These are phyloP conservation scores for Blastobotrys apis DNA, from an alignment of 1,139 yeast species.

Conservation along the genomic window DNA sequence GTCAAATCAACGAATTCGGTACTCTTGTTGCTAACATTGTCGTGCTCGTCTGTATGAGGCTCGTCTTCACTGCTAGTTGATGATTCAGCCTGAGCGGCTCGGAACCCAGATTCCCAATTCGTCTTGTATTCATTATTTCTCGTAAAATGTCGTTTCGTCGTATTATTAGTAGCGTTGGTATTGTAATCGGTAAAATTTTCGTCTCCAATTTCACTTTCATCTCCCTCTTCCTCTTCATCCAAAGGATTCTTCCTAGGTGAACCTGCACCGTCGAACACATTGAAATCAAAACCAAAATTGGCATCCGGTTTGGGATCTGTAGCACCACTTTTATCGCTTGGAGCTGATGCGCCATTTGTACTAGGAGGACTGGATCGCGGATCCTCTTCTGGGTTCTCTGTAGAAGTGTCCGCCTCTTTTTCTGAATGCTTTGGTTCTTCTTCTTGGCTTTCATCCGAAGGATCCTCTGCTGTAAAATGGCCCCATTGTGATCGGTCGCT, in stretches of 20 bases:
- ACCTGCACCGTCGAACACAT: background rate
- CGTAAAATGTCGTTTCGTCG: constrained; percentile 5
- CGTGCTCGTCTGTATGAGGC: constrained; percentile 4
- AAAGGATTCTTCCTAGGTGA: too few relatives aligned
- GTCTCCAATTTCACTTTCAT: background rate
- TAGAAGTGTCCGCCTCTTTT: too few relatives aligned
- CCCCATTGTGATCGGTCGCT: too few relatives aligned
- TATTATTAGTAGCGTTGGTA: background rate
- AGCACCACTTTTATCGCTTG: background rate
- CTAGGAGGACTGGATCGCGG: too few relatives aligned
- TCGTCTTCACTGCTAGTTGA: constrained; percentile 4
- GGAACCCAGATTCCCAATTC: constrained; percentile 2
- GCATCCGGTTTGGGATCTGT: constrained; percentile 3
- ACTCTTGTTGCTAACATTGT: background rate
- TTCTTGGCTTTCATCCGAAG: too few relatives aligned
- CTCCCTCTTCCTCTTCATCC: background rate
- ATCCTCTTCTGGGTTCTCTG: too few relatives aligned
- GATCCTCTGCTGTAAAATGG: too few relatives aligned
- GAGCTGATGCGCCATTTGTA: too few relatives aligned
- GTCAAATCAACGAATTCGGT: constrained; percentile 21
- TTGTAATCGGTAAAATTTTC: background rate
- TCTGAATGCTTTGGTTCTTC: too few relatives aligned
- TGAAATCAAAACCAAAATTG: background rate
- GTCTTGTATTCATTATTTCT: background rate
- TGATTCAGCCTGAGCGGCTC: background rate